Evolutionary conservation across 2,329 filamentous ascomycete genomes (phyloP).

Genomic region (Proliferodiscus dingleyae): DNA sequence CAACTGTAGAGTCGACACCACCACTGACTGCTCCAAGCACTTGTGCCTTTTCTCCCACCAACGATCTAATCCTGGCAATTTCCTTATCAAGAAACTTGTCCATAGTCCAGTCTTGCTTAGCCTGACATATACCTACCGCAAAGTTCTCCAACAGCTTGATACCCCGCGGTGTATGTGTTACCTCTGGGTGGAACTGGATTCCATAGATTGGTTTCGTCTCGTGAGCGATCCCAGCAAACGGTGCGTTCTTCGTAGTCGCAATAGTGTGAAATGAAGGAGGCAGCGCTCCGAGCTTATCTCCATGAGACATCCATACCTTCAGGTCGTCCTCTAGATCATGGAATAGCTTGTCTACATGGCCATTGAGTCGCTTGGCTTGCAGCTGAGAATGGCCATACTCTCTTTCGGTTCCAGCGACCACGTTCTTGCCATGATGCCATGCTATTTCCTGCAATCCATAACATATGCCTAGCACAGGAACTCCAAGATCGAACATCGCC

Average conservation of each 20-base stretch:
- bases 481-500: slow-evolving; percentile 69
- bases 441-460: slow-evolving; percentile 66
- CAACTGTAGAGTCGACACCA: slow-evolving; percentile 87
- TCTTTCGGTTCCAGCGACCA: slow-evolving; percentile 59
- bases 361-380: slow-evolving; percentile 51
- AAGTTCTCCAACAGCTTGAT: slow-evolving; percentile 76
- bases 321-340: slow-evolving; percentile 65
- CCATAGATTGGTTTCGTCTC: slow-evolving; percentile 65
- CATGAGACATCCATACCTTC: slow-evolving; percentile 81
- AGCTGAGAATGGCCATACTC: slow-evolving; percentile 39
- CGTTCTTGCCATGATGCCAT: slow-evolving; percentile 62
- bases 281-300: slow-evolving; percentile 74
- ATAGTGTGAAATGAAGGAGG: slow-evolving; percentile 70
- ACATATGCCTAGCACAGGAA: slow-evolving; percentile 48
- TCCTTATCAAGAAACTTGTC: slow-evolving; percentile 75
- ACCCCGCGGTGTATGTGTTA: slow-evolving; percentile 68
- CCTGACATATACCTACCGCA: slow-evolving; percentile 74
- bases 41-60: slow-evolving; percentile 78
- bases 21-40: slow-evolving; percentile 76
- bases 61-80: slow-evolving; percentile 70
- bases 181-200: slow-evolving; percentile 72
- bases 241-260: slow-evolving; percentile 69
- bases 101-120: slow-evolving; percentile 79
- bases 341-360: slow-evolving; percentile 75
- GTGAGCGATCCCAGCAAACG: slow-evolving; percentile 76